Evolutionary conservation across 2,329 filamentous ascomycete species (phyloP), one percentile per base, ranked within the genome.

Genomic region (Arthroderma sp.): DNA sequence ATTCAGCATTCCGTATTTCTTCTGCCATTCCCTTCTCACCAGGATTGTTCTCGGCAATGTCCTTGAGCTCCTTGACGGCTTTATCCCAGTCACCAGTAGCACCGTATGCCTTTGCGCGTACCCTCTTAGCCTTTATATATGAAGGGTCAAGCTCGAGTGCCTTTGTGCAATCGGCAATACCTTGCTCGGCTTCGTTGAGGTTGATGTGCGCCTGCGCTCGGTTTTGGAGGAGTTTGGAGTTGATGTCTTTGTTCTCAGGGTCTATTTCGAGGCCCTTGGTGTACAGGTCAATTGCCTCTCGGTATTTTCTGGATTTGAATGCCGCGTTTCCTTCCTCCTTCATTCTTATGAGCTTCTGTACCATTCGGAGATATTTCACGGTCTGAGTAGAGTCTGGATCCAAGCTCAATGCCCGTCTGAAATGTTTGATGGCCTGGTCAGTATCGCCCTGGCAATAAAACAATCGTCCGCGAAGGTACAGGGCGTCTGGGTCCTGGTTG

Each of bases 211-310:
- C 91, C 56, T 93, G 74, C 1, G 91, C 91, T 49, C 91, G 77
- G 71, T 98, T 98, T 64, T 94, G 87, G 42, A 94, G 74, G 40
- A 96, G 78, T 72, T 96, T 96, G 15, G 89, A 83, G 65, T 96
- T 96, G 55, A 85, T 94, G 57, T 84, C 82, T 66, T 85, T 85
- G 73, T 96, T 96, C 44, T 73, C 62, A 0, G 88, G 83, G 62
- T 98, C 91, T 40, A 98, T 78, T 40, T 82, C 79, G 31, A 98
- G 71, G 38, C 89, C 89, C 49, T 81, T 71, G 2, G 80, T 80
- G 66, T 95, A 98, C 54, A 86, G 82, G 46, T 88, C 79, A 46
- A 94, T 80, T 29, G 91, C 91, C 43, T 79, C 71, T 58, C 85
- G 78, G 67, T 81, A 91, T 47, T 80, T 77, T 49, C 83, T 83